Base-by-base conservation (phyloP, 257 asterid genomes). In the Plectranthus barbatus region DNA sequence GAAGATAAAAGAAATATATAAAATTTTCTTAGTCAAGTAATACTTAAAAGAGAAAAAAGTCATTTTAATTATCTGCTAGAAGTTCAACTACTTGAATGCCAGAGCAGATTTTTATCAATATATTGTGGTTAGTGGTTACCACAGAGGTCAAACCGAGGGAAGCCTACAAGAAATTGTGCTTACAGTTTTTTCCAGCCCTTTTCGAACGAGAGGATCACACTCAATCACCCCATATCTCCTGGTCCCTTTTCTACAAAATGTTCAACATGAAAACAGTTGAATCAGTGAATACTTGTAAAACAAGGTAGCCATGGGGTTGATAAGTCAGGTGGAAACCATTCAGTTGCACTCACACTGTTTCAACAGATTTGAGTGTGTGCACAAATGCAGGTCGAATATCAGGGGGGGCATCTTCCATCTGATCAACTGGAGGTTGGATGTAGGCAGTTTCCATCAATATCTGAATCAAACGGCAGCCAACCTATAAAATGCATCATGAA, bases 151-250 rank as follows among this genome's bases (percentile, higher is more conserved):
- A 29, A 66, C 50, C 18, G 26, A 44, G 14, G 21, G 36, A 62
- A 47, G 45, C 23, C 34, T 24, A 14, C 23, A 56, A 59, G 26
- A 14, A 21, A 46, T 19, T 29, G 12, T 53, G 62, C 95, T 80
- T 80, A 93, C 97, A 62, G 96, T 85, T 87, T 74, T 90, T 71
- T 93, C 97, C 69, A 93, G 73, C 77, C 97, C 99, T 76, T 93
- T 90, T 63, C 85, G 83, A 56, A 93, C 95, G 54, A 90, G 81
- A 68, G 99, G 96, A 65, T 93, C 97, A 76, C 97, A 90, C 80
- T 90, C 86, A 40, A 93, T 93, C 64, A 93, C 93, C 63, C 99
- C 99, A 71, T 83, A 93, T 77, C 96, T 93, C 79, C 91, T 79
- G 72, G 24, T 67, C 46, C 91, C 95, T 58, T 48, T 75, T 80